Evolutionary conservation across 495 filamentous ascomycete genomes (phyloP), one percentile per base, ranked within the genome.

Genomic region (Xanthoparmelia taractica): DNA sequence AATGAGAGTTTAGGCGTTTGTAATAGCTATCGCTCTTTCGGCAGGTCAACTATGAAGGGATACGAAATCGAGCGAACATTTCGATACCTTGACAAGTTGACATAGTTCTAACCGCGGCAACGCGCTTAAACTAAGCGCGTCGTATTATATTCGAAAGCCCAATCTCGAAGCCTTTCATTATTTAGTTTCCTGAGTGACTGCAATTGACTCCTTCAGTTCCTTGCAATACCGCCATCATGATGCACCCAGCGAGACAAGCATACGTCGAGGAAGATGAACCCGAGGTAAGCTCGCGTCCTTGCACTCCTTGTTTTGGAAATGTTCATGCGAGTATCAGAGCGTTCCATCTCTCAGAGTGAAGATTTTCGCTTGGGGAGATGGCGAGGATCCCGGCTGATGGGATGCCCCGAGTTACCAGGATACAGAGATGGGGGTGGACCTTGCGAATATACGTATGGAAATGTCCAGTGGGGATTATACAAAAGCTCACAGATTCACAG

Each of bases 161-260:
- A 27, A 4, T 27, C 23, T 12, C 27, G 23, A 27, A 27, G 23
- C 0, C 5, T n/a, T 18, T 43, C 41, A 10, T 47, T 43, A 45
- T 23, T 4, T 27, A 10, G 18, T 18, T 6, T 5, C 15, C 7
- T 31, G 11, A 13, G 1, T 52, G 12, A 15, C 18, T 52, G 27
- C 5, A 0, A 52, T 17, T 15, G 27, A 1, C 18, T 52, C 6
- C 13, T 13, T 31, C 11, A 11, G 3, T 4, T 2, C 7, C 33
- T 6, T 0, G 27, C 50, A 54, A 54, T 20, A 57, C 31, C 36
- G 64, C 67, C 75, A 83, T 73, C 62, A 84, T 84, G 84, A 92
- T 97, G 79, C 94, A 97, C 78, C 94, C 94, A 45, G 82, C 94
- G 68, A 82, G 94, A 67, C 88, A 92, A 73, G 92, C 94, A n/a